phyloP scores from a whole-genome alignment of 805 yeast species.

The Yamadazyma akitaensis region DNA sequence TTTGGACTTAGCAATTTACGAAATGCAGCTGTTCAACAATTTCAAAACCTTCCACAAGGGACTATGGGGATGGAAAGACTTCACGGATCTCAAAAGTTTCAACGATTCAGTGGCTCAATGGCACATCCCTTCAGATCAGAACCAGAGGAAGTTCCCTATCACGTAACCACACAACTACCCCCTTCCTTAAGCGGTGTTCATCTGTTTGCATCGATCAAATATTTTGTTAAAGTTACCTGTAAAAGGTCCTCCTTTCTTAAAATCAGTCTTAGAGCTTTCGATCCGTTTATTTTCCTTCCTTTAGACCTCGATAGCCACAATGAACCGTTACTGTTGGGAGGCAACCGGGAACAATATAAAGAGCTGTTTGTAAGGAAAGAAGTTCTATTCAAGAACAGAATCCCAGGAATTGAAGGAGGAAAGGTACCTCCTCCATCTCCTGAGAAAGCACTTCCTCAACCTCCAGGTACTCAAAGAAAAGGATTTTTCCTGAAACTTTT shows the following conservation, averaged over 20 bases:
- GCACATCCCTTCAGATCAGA: background rate
- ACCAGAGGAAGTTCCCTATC: constrained; percentile 17
- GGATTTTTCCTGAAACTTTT: constrained; percentile 30
- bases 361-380: constrained; percentile 47
- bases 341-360: constrained; percentile 27
- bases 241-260: constrained; percentile 49
- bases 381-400: constrained; percentile 32
- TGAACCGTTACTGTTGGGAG: constrained; percentile 6
- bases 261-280: constrained; percentile 42
- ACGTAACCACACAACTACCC: constrained; percentile 28
- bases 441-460: constrained; percentile 19
- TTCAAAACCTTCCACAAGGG: background rate
- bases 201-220: constrained; percentile 40
- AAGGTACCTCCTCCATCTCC: constrained; percentile 19
- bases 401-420: constrained; percentile 45
- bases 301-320: constrained; percentile 32
- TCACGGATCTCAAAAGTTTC: background rate
- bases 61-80: background rate
- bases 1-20: constrained; percentile 17
- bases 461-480: constrained; percentile 16
- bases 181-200: constrained; percentile 33
- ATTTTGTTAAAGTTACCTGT: constrained; percentile 61
- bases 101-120: background rate
- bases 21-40: constrained; percentile 19
- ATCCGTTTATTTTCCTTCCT: constrained; percentile 56